Conservation (phyloP, 352 stramenopile species). For the Pythium pyrilobum region DNA sequence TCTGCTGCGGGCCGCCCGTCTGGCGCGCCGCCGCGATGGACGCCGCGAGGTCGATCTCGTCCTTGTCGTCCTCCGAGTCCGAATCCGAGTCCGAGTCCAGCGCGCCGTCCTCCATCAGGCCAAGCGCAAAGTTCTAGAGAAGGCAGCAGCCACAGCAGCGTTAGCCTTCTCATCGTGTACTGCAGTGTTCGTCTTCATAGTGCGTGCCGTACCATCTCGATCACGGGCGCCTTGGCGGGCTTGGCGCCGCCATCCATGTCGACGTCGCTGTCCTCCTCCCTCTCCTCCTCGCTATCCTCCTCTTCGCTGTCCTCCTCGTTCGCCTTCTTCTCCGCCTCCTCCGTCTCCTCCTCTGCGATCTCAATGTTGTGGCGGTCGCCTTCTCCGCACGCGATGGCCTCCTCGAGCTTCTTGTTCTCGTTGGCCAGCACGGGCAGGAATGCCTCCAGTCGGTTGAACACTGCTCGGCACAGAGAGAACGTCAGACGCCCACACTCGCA, state of each 20-base stretch:
- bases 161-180: constrained; percentile 1
- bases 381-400: constrained; percentile 49
- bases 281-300: constrained; percentile 19
- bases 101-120: constrained; percentile 49
- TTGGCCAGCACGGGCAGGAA: constrained; percentile 69
- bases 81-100: constrained; percentile 23
- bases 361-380: constrained; percentile 75
- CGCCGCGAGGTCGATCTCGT: constrained; percentile 25
- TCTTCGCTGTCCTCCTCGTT: neutral
- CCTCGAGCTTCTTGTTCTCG: constrained; percentile 72
- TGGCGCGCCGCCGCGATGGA: constrained; percentile 6
- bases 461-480: constrained; percentile 17
- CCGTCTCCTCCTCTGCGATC: constrained; percentile 22
- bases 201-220: constrained; percentile 61
- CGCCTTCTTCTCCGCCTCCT: neutral
- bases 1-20: neutral
- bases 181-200: too few relatives aligned
- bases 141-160: neutral
- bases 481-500: constrained; percentile 1
- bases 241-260: constrained; percentile 15
- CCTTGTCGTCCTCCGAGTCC: constrained; percentile 21
- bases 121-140: constrained; percentile 67
- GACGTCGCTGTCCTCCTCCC: constrained; percentile 9
- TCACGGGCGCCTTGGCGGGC: constrained; percentile 32
- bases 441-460: constrained; percentile 67